Percentiles rank a stretch among this genome's conserved stretches.
phyloP scores from a whole-genome alignment of 2,329 filamentous ascomycete genomes.

The Diaporthe helianthi region DNA sequence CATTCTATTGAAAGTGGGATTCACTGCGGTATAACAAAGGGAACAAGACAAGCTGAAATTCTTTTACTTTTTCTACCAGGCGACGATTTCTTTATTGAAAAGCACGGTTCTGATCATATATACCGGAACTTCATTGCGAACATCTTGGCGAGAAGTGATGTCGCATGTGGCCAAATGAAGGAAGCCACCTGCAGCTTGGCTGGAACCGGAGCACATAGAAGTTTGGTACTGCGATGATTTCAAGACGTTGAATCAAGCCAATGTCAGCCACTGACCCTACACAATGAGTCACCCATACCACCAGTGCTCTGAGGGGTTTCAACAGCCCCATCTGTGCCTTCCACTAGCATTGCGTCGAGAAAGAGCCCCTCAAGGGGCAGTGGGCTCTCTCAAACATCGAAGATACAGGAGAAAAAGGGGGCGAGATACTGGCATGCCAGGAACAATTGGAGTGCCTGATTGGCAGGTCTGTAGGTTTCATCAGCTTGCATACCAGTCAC shows the following conservation, averaged over 20 bases:
- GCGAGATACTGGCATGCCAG: not conserved
- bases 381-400: not conserved
- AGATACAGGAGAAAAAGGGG: not conserved
- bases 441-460: not conserved
- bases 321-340: not conserved
- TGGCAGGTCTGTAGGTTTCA: not conserved
- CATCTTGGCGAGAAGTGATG: not conserved
- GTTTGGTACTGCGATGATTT: not conserved
- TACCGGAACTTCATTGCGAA: not conserved
- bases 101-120: not conserved
- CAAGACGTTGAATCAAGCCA: not conserved
- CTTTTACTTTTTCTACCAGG: not conserved
- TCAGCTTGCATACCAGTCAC: not conserved
- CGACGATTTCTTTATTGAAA: not conserved
- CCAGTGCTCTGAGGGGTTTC: not conserved
- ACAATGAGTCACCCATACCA: not conserved
- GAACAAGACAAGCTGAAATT: not conserved
- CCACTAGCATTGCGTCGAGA: not conserved
- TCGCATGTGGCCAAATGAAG: conserved; percentile 6
- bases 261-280: not conserved
- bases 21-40: not conserved
- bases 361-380: not conserved
- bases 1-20: not conserved
- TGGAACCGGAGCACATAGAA: not conserved
- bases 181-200: conserved; percentile 2